Evolutionary conservation across 352 stramenopile genomes (phyloP).

Genomic region (Globisporangium ultimum): DNA sequence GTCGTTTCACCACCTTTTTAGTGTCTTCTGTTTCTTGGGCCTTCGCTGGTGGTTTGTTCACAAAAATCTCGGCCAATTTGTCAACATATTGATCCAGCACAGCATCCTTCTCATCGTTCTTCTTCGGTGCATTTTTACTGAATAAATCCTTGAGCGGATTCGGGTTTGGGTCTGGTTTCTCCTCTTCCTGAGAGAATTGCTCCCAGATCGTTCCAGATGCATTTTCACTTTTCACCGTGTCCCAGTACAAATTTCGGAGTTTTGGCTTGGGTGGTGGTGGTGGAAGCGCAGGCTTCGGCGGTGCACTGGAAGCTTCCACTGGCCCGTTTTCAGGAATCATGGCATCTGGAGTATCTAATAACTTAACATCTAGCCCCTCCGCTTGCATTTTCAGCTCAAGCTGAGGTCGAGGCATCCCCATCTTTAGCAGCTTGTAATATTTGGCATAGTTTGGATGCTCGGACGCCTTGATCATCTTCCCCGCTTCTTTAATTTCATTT

Average conservation of each 20-base stretch:
- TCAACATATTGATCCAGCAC: constrained; percentile 67
- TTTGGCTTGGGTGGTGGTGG: constrained; percentile 67
- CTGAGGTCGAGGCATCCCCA: constrained; percentile 91
- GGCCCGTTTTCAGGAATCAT: constrained; percentile 52
- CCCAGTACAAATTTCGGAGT: constrained; percentile 82
- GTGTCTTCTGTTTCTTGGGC: constrained; percentile 48
- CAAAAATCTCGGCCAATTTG: constrained; percentile 71
- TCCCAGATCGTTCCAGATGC: constrained; percentile 76
- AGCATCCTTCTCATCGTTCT: constrained; percentile 31
- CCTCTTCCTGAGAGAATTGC: constrained; percentile 35
- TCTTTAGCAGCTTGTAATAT: constrained; percentile 96
- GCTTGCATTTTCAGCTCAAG: constrained; percentile 91
- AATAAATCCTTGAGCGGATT: constrained; percentile 34
- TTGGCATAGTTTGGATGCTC: constrained; percentile 90
- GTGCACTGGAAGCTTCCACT: constrained; percentile 17
- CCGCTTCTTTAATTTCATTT: constrained; percentile 20
- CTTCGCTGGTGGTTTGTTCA: constrained; percentile 67
- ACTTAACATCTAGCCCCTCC: constrained; percentile 86
- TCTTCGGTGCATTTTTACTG: constrained; percentile 8
- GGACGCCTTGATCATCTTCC: constrained; percentile 42
- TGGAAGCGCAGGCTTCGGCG: constrained; percentile 28
- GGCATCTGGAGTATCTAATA: constrained; percentile 85
- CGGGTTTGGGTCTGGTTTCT: constrained; percentile 23
- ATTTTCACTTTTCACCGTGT: constrained; percentile 59
- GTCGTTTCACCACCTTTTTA: constrained; percentile 42